Base-by-base conservation (phyloP, 495 filamentous ascomycete genomes). In the Friedmanniomyces endolithicus region DNA sequence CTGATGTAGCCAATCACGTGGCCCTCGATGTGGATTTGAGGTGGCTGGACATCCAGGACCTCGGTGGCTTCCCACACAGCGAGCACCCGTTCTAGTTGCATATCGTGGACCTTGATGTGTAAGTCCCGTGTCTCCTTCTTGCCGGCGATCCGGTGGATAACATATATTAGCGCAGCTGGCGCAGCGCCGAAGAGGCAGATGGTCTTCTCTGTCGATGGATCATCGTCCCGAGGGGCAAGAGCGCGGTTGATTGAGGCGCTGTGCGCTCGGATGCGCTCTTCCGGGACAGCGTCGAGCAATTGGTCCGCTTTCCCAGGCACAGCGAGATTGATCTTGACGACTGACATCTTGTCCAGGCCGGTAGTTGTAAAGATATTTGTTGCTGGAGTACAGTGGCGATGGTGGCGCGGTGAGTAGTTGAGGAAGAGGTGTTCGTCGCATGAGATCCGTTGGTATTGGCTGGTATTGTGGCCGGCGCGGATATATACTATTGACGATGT, bases 11-110 rank as follows among this genome's bases (percentile, higher is more conserved):
- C 48, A 43, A 34, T 37, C 40, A 58, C 41, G 44, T 48, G 48
- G 39, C 56, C 49, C 20, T 58, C 56, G 49, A 58, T 39, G 40
- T 58, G 49, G 2, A 24, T 11, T 35, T 58, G 56, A 11, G 17
- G 19, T 16, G 48, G 48, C 23, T 29, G 33, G 49, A 58, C 22
- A 12, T 24, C 11, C 1, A 58, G 43, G 11, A 50, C 39, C 16
- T 53, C 33, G 39, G 34, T 19, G 4, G 50, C 56, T 35, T 58
- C 33, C 29, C 11, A 53, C 9, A 53, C 27, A 19, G 41, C 48
- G 17, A 53, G 41, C 1, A 43, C 56, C 23, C 43, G 17, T 2
- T 29, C 29, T 4, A 58, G 31, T n/a, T 39, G 39, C 16, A 45
- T 17, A 23, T 40, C 39, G 17, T 48, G 49, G 11, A 53, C 49